Percentiles rank a stretch among this genome's conserved stretches.
Conservation (phyloP, 306 rosid genomes). For the Quercus engelmannii region DNA sequence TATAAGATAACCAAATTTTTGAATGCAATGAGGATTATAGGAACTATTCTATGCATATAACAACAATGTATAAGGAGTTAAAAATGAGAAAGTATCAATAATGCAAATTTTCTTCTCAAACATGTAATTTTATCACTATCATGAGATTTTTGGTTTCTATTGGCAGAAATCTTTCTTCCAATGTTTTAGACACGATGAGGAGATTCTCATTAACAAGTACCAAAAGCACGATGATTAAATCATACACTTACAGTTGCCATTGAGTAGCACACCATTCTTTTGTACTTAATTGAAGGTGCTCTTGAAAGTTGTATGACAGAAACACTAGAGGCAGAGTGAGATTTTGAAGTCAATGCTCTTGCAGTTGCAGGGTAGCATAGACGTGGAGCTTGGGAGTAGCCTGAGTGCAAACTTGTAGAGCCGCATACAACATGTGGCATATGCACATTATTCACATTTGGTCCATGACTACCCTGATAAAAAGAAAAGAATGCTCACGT, state of each 20-base stretch:
- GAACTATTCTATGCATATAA: neutral
- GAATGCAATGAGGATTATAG: constrained; percentile 1
- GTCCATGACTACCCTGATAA: constrained; percentile 35
- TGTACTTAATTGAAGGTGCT: constrained; percentile 28
- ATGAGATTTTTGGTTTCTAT: neutral
- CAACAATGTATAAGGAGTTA: neutral
- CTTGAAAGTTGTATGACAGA: constrained; percentile 20
- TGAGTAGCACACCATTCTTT: constrained; percentile 45
- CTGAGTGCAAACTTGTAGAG: constrained; percentile 12
- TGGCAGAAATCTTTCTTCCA: constrained; percentile 2
- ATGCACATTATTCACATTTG: constrained; percentile 13
- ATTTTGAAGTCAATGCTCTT: constrained; percentile 32
- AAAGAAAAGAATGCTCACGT: neutral
- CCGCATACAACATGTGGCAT: constrained; percentile 20
- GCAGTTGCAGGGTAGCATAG: constrained; percentile 2
- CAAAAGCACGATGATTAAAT: neutral
- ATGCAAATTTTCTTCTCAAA: neutral
- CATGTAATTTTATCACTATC: neutral
- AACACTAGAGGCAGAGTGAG: constrained; percentile 32
- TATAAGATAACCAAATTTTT: constrained; percentile 19
- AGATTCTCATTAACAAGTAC: constrained; percentile 1
- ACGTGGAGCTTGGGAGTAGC: neutral
- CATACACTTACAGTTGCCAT: constrained; percentile 39
- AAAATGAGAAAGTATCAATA: neutral
- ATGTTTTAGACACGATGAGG: neutral